A percentile compares a stretch with the other conserved stretches of the same genome.
Evolutionary conservation across 768 basidiomycete species (phyloP).

Genomic region (Mycena alexandri): DNA sequence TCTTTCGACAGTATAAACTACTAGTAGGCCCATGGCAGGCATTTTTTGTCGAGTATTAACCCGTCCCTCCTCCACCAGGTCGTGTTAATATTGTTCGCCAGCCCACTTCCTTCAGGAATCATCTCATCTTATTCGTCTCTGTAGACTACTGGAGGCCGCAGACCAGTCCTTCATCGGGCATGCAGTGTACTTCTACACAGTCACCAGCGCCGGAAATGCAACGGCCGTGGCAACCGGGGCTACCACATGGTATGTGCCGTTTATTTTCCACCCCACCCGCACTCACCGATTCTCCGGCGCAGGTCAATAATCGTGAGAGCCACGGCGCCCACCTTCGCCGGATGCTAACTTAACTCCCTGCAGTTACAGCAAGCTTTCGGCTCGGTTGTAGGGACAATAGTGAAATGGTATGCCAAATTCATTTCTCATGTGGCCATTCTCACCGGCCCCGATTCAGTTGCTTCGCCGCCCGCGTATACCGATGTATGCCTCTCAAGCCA

Average conservation of each 20-base stretch:
- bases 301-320: conserved; percentile 61
- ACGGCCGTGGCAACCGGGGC: conserved; percentile 50
- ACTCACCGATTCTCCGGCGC: neutral
- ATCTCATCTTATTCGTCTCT: neutral
- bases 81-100: conserved; percentile 51
- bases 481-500: conserved; percentile 57
- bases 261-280: neutral
- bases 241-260: conserved; percentile 58
- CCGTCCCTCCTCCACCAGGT: conserved; percentile 36
- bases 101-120: neutral
- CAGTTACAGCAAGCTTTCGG: conserved; percentile 53
- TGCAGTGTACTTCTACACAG: conserved; percentile 67
- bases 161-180: conserved; percentile 72
- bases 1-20: conserved; percentile 21
- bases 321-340: too few species aligned
- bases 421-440: neutral
- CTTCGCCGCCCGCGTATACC: conserved; percentile 73
- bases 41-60: too few species aligned
- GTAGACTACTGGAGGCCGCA: conserved; percentile 63
- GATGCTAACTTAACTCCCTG: too few species aligned
- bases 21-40: neutral
- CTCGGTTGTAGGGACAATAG: conserved; percentile 65
- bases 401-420: conserved; percentile 52
- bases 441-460: conserved; percentile 48
- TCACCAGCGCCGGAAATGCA: conserved; percentile 58